Evolutionary conservation across 495 filamentous ascomycete species (phyloP).

Genomic region (Lophiotrema nucula): DNA sequence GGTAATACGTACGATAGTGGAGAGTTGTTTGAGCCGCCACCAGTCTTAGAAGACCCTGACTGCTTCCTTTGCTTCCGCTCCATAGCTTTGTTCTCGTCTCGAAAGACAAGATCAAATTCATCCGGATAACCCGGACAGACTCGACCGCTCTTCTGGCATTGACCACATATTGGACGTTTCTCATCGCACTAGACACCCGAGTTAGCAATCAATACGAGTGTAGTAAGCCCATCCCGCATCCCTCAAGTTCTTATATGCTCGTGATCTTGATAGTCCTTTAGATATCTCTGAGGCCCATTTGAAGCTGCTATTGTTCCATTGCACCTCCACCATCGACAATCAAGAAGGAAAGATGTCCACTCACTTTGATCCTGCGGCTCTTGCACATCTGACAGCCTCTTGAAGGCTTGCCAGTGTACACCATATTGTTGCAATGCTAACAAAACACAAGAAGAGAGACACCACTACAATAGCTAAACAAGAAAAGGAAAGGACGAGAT

Average conservation of each 20-base stretch:
- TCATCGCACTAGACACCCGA: slow-evolving; percentile 42
- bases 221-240: too few species aligned
- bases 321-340: too few species aligned
- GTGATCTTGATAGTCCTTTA: too few species aligned
- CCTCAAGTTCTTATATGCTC: too few species aligned
- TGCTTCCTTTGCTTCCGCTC: slow-evolving; percentile 29
- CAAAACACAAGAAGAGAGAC: neutral
- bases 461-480: too few species aligned
- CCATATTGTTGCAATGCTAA: slow-evolving; percentile 24
- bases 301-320: too few species aligned
- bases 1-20: slow-evolving; percentile 28
- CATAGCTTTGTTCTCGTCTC: slow-evolving; percentile 36
- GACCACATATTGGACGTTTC: slow-evolving; percentile 35
- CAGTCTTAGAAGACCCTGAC: slow-evolving; percentile 16
- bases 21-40: slow-evolving; percentile 15
- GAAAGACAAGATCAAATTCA: slow-evolving; percentile 41
- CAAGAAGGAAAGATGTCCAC: neutral
- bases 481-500: too few species aligned
- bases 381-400: slow-evolving; percentile 38
- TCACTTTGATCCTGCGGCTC: slow-evolving; percentile 38
- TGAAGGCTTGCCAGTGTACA: slow-evolving; percentile 40
- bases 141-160: slow-evolving; percentile 35
- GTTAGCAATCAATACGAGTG: too few species aligned
- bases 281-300: neutral
- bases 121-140: slow-evolving; percentile 39